Evolutionary conservation across 106 monocot species (phyloP).

Genomic region (Cymbidium sinense): DNA sequence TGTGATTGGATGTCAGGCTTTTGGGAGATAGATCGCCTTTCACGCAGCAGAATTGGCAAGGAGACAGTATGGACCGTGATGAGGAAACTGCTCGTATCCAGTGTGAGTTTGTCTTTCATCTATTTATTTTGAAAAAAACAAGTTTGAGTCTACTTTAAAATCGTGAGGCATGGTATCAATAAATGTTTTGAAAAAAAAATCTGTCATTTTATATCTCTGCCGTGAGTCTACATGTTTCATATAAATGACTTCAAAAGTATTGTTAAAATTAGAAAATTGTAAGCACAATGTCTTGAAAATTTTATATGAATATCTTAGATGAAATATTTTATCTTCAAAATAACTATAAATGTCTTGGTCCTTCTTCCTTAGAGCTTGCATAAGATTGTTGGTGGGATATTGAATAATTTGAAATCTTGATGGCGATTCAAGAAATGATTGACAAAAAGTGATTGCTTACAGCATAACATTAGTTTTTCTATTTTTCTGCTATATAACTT

Average conservation of each 20-base stretch:
- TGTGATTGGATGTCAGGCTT: constrained; percentile 33
- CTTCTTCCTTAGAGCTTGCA: neutral
- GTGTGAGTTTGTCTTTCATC: constrained; percentile 32
- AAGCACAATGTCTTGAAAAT: neutral
- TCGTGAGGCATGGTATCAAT: neutral
- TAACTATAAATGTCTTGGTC: neutral
- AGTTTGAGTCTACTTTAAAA: neutral
- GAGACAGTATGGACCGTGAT: constrained; percentile 78
- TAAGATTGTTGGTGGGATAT: neutral
- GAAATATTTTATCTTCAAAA: neutral
- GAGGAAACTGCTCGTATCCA: constrained; percentile 92
- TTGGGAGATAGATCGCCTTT: constrained; percentile 90
- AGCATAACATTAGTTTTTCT: neutral
- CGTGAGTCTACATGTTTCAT: too few species aligned
- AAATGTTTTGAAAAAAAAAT: too few species aligned
- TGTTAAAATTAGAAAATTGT: neutral
- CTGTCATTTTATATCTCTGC: too few species aligned
- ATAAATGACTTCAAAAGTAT: too few species aligned
- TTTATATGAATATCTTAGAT: neutral
- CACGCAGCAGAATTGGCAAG: constrained; percentile 86
- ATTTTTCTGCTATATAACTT: neutral
- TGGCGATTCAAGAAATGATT: neutral
- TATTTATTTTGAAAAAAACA: neutral
- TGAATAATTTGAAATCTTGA: neutral
- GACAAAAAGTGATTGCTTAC: neutral